Base-by-base conservation (phyloP, 2,329 filamentous ascomycete species). In the Teratosphaeria pseudoeucalypti region DNA sequence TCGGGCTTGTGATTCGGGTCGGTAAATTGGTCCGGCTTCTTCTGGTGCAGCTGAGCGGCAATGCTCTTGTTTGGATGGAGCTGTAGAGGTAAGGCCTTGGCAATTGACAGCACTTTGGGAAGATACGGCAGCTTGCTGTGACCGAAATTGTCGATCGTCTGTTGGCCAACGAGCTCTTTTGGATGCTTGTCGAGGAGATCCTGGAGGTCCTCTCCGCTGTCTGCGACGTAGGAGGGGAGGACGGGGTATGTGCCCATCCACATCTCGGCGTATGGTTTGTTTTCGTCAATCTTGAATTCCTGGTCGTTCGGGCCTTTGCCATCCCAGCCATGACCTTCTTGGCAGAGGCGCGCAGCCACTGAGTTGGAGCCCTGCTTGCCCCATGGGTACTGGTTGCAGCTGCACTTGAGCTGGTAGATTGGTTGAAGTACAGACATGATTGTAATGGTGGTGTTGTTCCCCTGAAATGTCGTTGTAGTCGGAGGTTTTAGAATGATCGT, bases 1-100 rank as follows among this genome's bases (percentile, higher is more conserved):
- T 92, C 88, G 1, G 88, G 88, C 73, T 91, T 91, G 77, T 91
- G 87, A 71, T 91, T 91, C 2, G 81, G 75, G 64, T 92, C 87
- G 1, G 82, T 82, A 71, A 88, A 91, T 60, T 83, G 81, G 2
- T 82, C 73, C 0, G 87, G 86, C 58, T 89, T 79, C 63, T 83
- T 71, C 58, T 79, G 70, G 73, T 90, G 86, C 2, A 90, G 78
- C 66, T 84, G 79, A 9, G 79, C 74, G 0, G 88, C 82, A 1
- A 90, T 79, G 0, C 81, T 76, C 67, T 87, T 88, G 74, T 90
- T 82, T 34, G 87, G 88, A 63, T 91, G 88, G 14, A 90, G 80
- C 69, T 91, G 88, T 2, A 92, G 77, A 0, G 87, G 88, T 0
- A 92, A 79, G 0, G 88, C 87, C 71, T 90, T 90, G 43, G 80